Percentiles rank a stretch among this genome's conserved stretches.
These are phyloP conservation scores for Penicillium polonicum DNA, from an alignment of 2,329 filamentous ascomycete genomes.

Conservation along the genomic window DNA sequence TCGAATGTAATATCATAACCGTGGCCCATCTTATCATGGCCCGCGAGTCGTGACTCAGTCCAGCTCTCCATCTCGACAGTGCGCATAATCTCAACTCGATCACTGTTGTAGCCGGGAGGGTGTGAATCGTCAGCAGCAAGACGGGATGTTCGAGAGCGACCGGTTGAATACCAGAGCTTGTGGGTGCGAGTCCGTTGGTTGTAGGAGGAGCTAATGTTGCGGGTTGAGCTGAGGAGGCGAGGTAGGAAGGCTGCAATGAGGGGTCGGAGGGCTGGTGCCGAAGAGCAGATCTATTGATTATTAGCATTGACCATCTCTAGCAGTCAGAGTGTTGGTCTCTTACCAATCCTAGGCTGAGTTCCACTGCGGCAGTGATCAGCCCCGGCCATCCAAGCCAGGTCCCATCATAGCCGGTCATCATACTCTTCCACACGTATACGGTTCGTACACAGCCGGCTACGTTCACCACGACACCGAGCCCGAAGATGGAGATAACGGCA, in stretches of 20 bases:
- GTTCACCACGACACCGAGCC: constrained; percentile 37
- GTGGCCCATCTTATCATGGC: constrained; percentile 15
- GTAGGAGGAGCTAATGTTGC: constrained; percentile 20
- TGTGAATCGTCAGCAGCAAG: constrained; percentile 9
- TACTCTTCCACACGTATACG: constrained; percentile 36
- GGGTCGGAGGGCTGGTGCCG: constrained; percentile 38
- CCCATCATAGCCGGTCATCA: constrained; percentile 33
- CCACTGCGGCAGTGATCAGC: constrained; percentile 32
- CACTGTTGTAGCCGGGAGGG: constrained; percentile 19
- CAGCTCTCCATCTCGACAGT: constrained; percentile 39
- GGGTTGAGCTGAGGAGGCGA: constrained; percentile 31
- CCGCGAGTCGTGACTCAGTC: constrained; percentile 25
- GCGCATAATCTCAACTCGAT: constrained; percentile 34
- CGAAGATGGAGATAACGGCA: constrained; percentile 42
- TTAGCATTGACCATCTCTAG: neutral
- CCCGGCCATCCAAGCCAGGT: constrained; percentile 40
- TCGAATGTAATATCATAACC: constrained; percentile 21
- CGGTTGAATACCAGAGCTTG: constrained; percentile 25
- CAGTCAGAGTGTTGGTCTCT: neutral
- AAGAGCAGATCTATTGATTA: constrained; percentile 35
- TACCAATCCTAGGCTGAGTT: constrained; percentile 40
- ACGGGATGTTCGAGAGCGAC: constrained; percentile 24
- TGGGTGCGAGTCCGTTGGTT: constrained; percentile 19
- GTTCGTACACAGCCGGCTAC: constrained; percentile 37
- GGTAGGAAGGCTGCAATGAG: constrained; percentile 35